Conservation (phyloP, 176 grass and related monocot species). For the Areca catechu region DNA sequence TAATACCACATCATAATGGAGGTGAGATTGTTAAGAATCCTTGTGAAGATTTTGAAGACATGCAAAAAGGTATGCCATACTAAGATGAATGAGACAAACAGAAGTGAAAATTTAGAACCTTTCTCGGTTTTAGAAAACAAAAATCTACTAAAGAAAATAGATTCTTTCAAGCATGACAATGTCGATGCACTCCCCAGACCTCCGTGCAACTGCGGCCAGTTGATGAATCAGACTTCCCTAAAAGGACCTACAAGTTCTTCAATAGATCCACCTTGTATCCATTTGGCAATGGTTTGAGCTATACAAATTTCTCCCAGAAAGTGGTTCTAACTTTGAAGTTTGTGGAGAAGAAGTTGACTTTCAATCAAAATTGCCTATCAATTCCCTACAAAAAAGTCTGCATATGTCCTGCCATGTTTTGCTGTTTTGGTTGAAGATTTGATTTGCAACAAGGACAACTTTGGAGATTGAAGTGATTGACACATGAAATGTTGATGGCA, state of each 20-base stretch:
- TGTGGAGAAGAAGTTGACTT: background rate
- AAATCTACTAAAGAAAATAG: conserved; percentile 29
- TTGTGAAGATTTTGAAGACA: conserved; percentile 52
- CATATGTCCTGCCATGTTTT: background rate
- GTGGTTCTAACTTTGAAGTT: background rate
- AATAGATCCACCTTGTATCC: background rate
- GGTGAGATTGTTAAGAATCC: conserved; percentile 21
- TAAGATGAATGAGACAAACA: conserved; percentile 41
- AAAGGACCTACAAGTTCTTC: conserved; percentile 60
- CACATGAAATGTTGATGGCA: conserved; percentile 20
- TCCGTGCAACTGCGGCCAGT: background rate
- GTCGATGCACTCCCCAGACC: background rate
- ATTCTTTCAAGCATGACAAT: conserved; percentile 9
- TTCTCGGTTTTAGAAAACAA: conserved; percentile 29
- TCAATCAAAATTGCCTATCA: background rate
- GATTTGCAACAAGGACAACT: no score
- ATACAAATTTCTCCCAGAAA: background rate
- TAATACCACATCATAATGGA: conserved; percentile 32
- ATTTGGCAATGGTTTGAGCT: background rate
- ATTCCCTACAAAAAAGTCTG: background rate
- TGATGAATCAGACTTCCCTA: conserved; percentile 28
- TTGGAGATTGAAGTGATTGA: no score
- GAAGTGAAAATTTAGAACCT: conserved; percentile 27
- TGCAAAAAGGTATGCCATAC: conserved; percentile 80
- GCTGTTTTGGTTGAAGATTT: no score